Percentiles rank a stretch among this genome's conserved stretches.
These are phyloP conservation scores for Epichloe aotearoae DNA, from an alignment of 2,329 filamentous ascomycete genomes.

Conservation along the genomic window DNA sequence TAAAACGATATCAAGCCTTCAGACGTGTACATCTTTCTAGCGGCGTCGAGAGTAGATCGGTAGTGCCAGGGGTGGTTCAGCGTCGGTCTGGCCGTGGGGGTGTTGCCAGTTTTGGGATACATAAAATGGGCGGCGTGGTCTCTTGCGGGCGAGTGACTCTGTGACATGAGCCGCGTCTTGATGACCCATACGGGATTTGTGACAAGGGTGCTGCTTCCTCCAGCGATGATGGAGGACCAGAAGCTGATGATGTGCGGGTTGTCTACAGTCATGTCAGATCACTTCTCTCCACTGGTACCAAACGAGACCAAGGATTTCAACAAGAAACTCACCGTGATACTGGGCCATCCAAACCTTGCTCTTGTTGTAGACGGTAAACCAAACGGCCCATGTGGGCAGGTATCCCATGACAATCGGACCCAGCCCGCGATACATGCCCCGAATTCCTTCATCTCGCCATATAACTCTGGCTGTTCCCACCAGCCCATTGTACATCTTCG, in stretches of 20 bases:
- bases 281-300: neutral
- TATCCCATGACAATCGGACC: slow-evolving; percentile 94
- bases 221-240: slow-evolving; percentile 81
- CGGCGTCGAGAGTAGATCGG: slow-evolving; percentile 75
- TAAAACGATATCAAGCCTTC: slow-evolving; percentile 90
- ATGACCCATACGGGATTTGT: slow-evolving; percentile 99
- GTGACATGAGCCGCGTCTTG: slow-evolving; percentile 96
- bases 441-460: slow-evolving; percentile 74
- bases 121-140: slow-evolving; percentile 31
- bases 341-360: slow-evolving; percentile 63
- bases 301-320: neutral
- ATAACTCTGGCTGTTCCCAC: slow-evolving; percentile 77
- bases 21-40: slow-evolving; percentile 85
- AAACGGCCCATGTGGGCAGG: slow-evolving; percentile 94
- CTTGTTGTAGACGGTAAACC: slow-evolving; percentile 91
- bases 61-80: slow-evolving; percentile 79
- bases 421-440: slow-evolving; percentile 83
- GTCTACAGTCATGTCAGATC: slow-evolving; percentile 29
- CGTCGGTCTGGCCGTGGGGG: slow-evolving; percentile 40
- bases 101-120: slow-evolving; percentile 37
- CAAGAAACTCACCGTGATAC: slow-evolving; percentile 40
- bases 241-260: slow-evolving; percentile 70
- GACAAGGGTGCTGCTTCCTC: slow-evolving; percentile 80
- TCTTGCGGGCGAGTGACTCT: slow-evolving; percentile 45
- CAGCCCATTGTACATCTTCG: slow-evolving; percentile 68